phyloP scores from a whole-genome alignment of 2,329 filamentous ascomycete genomes.

The Calonectria pseudoturangicola region DNA sequence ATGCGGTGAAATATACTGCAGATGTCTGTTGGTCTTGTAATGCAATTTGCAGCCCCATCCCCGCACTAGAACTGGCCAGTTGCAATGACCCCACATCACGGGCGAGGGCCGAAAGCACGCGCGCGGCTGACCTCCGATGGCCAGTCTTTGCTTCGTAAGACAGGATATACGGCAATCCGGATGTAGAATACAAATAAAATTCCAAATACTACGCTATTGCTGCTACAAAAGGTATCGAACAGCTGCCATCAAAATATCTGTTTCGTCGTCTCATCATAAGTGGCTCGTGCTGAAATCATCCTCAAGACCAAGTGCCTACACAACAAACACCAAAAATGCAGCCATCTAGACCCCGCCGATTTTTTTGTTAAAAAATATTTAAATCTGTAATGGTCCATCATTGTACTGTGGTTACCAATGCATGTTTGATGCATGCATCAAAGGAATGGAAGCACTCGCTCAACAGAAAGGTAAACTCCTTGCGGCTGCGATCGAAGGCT shows the following conservation, averaged over 20 bases:
- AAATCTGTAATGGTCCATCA: background rate
- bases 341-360: background rate
- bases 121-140: background rate
- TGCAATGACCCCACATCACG: background rate
- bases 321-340: background rate
- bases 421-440: background rate
- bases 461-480: background rate
- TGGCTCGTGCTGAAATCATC: too few relatives aligned
- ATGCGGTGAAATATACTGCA: background rate
- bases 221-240: background rate
- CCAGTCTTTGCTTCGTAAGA: too few relatives aligned
- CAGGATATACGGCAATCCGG: too few relatives aligned
- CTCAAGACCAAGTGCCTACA: too few relatives aligned
- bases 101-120: background rate
- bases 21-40: background rate
- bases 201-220: background rate
- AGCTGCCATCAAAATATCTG: background rate
- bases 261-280: background rate
- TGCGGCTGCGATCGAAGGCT: background rate
- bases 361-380: background rate
- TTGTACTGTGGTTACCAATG: background rate
- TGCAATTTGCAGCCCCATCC: background rate
- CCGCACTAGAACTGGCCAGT: background rate
- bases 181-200: too few relatives aligned
- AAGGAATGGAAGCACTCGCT: conserved; percentile 1